phyloP scores from a whole-genome alignment of 306 rosid genomes.

The Castanea mollissima region DNA sequence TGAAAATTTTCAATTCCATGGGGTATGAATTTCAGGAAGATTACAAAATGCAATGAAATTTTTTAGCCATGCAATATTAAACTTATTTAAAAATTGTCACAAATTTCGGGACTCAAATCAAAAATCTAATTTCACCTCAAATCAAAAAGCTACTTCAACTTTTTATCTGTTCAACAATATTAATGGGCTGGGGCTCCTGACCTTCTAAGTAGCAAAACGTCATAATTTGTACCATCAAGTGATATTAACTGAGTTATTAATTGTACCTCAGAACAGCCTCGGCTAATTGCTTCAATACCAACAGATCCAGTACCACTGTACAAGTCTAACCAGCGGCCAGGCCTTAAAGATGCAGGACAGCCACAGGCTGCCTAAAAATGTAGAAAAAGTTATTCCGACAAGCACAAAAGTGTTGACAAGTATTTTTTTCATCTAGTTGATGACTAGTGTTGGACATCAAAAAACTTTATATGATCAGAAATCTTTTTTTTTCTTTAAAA shows the following conservation, averaged over 20 bases:
- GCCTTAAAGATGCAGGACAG: slow-evolving; percentile 80
- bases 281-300: slow-evolving; percentile 94
- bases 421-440: slow-evolving; percentile 10
- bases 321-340: slow-evolving; percentile 98
- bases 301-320: slow-evolving; percentile 98
- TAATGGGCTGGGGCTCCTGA: not conserved
- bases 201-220: not conserved
- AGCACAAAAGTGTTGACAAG: slow-evolving; percentile 4
- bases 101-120: not conserved
- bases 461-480: not conserved
- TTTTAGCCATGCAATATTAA: not conserved
- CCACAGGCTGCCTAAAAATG: slow-evolving; percentile 87
- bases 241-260: slow-evolving; percentile 10
- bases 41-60: not conserved
- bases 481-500: slow-evolving; percentile 7
- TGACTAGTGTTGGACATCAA: not conserved
- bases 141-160: not conserved
- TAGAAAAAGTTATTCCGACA: slow-evolving; percentile 15
- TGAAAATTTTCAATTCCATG: slow-evolving; percentile 29
- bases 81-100: not conserved
- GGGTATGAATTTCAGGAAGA: slow-evolving; percentile 11
- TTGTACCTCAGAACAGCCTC: slow-evolving; percentile 90
- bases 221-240: slow-evolving; percentile 10
- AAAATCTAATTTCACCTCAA: not conserved
- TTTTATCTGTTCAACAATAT: not conserved